Percentiles rank a stretch among this genome's conserved stretches.
Conservation (phyloP, 2,329 filamentous ascomycete genomes). For the Chaetomiaceae sp. region DNA sequence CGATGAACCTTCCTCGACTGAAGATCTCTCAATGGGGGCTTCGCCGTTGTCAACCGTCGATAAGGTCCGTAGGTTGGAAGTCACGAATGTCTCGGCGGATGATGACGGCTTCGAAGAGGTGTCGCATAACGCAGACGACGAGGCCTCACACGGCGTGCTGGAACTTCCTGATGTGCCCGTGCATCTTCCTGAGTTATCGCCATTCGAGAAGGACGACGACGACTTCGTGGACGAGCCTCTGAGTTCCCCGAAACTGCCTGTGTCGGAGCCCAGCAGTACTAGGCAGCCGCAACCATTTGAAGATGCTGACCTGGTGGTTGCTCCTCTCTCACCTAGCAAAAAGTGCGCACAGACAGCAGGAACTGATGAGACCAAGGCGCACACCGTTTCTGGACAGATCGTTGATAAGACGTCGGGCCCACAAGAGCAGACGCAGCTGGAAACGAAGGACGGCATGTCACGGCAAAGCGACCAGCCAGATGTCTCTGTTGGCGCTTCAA, state of each 20-base stretch:
- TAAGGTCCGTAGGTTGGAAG: constrained; percentile 65
- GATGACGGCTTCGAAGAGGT: constrained; percentile 96
- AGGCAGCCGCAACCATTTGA: constrained; percentile 50
- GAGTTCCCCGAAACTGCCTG: constrained; percentile 60
- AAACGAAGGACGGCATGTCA: not conserved
- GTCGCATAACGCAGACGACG: constrained; percentile 63
- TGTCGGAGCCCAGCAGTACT: constrained; percentile 38
- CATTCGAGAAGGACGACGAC: constrained; percentile 59
- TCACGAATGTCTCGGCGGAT: constrained; percentile 71
- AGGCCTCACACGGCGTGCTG: constrained; percentile 64
- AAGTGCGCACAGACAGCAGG: constrained; percentile 16
- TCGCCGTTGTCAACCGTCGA: constrained; percentile 51
- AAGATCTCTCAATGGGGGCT: constrained; percentile 59
- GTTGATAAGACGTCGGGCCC: not conserved
- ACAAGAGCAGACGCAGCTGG: not conserved
- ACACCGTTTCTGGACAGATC: not conserved
- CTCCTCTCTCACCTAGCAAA: constrained; percentile 54
- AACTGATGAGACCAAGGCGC: constrained; percentile 1
- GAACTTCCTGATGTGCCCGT: constrained; percentile 41
- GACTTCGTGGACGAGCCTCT: constrained; percentile 77
- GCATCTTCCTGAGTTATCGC: constrained; percentile 34
- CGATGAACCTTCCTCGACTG: constrained; percentile 48
- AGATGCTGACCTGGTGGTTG: constrained; percentile 54
- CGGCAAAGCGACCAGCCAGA: not conserved
- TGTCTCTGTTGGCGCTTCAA: constrained; percentile 33